Evolutionary conservation across 331 rosid genomes (phyloP), one percentile per base, ranked within the genome.

Genomic region (Saraca asoca): DNA sequence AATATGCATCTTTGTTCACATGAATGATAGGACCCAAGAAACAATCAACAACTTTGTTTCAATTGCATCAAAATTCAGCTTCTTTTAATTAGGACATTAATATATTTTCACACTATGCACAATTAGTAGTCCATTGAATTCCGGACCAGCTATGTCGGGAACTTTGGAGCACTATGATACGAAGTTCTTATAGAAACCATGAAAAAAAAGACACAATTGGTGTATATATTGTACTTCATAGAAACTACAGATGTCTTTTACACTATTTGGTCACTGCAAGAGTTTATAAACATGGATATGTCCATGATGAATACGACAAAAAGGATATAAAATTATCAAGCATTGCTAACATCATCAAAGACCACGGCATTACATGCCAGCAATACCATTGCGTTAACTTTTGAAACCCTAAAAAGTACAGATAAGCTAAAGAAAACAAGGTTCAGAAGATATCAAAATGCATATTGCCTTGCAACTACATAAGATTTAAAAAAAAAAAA

Each of bases 371-470:
- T 35, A 53, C 31, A 54, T 35, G 38, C 20, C 46, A 37, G 38
- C 33, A 35, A 51, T 13, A 53, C 34, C 7, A 34, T 39, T 17
- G 61, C 62, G 54, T 54, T 44, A 62, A 62, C 55, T 35, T 37
- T 19, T 29, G 51, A 69, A 58, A 2, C n/a, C 53, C 44, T 11
- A 6, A 9, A 12, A 50, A 24, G 45, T 4, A 0, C 9, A 33
- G 10, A 44, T 53, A 58, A 33, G 15, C 15, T 42, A 38, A 46
- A 49, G n/a, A 41, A 35, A 64, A 31, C 61, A 57, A 5, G 9
- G 64, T 5, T 38, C 42, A 42, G 48, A 51, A 43, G 62, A 14
- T n/a, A 52, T 64, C 37, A 45, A 74, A 48, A 17, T 14, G 62
- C n/a, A n/a, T n/a, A n/a, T n/a, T n/a, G n/a, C n/a, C n/a, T n/a